Evolutionary conservation across 352 stramenopile genomes (phyloP).

Genomic region (Globisporangium nagaii): DNA sequence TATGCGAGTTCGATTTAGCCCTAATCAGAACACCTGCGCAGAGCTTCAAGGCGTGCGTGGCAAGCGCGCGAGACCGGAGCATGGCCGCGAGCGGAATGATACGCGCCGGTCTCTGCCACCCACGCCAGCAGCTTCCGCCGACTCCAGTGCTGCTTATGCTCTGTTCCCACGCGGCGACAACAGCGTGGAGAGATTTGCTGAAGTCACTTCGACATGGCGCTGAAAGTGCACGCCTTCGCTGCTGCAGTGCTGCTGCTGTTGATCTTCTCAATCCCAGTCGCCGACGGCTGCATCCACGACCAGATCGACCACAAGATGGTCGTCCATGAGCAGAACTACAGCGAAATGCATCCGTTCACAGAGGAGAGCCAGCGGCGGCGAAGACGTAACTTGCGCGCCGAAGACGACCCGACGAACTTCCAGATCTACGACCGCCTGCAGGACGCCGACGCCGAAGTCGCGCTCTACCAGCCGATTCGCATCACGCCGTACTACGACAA

Average conservation of each 20-base stretch:
- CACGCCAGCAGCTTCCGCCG: too few relatives aligned
- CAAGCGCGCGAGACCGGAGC: too few relatives aligned
- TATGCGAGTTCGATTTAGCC: too few relatives aligned
- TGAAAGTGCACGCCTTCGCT: not conserved
- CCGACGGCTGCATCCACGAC: constrained; percentile 18
- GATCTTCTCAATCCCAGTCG: not conserved
- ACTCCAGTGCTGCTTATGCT: not conserved
- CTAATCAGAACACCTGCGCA: too few relatives aligned
- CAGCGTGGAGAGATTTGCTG: not conserved
- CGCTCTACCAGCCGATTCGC: constrained; percentile 41
- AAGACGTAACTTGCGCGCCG: not conserved
- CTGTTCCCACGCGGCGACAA: not conserved
- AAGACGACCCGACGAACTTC: constrained; percentile 10
- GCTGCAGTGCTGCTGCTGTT: not conserved
- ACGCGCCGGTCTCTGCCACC: not conserved
- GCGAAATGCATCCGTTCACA: constrained; percentile 11
- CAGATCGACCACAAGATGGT: constrained; percentile 16
- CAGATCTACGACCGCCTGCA: constrained; percentile 35
- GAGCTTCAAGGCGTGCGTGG: too few relatives aligned
- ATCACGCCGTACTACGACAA: constrained; percentile 70
- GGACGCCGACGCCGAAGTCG: constrained; percentile 16
- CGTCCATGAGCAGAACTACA: constrained; percentile 11
- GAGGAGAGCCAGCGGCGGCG: not conserved
- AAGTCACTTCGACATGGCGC: not conserved
- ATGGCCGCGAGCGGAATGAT: too few relatives aligned